A percentile compares a stretch with the other conserved stretches of the same genome.
Conservation (phyloP, 176 grass and related monocot species). For the Secale cereale region DNA sequence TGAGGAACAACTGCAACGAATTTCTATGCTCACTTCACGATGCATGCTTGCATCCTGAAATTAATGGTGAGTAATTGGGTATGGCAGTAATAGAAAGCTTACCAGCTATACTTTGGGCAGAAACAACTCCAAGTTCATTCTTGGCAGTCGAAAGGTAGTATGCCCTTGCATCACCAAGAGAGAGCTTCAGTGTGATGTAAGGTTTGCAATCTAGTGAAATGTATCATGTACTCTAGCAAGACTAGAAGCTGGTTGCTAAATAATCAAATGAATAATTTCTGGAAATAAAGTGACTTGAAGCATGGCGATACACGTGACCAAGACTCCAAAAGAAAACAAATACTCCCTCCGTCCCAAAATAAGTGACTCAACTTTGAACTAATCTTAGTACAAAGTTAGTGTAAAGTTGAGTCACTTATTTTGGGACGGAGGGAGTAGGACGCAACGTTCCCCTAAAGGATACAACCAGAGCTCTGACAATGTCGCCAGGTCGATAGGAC, state of each 20-base stretch:
- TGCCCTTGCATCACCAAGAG: conserved; percentile 93
- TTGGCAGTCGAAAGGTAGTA: conserved; percentile 98
- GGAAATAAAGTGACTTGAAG: background rate
- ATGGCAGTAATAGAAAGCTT: background rate
- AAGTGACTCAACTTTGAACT: too few species aligned
- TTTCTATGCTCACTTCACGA: background rate
- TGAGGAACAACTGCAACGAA: background rate
- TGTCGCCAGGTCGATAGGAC: conserved; percentile 66
- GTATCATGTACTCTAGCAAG: conserved; percentile 6
- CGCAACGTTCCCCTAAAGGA: conserved; percentile 22
- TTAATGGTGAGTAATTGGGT: background rate
- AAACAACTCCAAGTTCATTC: conserved; percentile 91
- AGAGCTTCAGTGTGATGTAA: conserved; percentile 69
- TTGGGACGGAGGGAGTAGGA: too few species aligned
- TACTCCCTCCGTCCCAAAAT: too few species aligned
- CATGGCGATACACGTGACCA: background rate
- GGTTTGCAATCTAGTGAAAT: conserved; percentile 32
- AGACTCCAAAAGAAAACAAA: background rate
- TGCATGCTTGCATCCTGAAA: background rate
- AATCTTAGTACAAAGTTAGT: too few species aligned
- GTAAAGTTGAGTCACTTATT: too few species aligned
- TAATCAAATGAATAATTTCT: background rate
- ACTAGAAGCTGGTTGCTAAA: background rate
- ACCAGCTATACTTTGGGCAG: conserved; percentile 95
- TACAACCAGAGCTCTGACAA: conserved; percentile 52